Percentiles rank a stretch among this genome's conserved stretches.
Conservation (phyloP, 2,329 filamentous ascomycete genomes). For the Sordariomycetes sp. region DNA sequence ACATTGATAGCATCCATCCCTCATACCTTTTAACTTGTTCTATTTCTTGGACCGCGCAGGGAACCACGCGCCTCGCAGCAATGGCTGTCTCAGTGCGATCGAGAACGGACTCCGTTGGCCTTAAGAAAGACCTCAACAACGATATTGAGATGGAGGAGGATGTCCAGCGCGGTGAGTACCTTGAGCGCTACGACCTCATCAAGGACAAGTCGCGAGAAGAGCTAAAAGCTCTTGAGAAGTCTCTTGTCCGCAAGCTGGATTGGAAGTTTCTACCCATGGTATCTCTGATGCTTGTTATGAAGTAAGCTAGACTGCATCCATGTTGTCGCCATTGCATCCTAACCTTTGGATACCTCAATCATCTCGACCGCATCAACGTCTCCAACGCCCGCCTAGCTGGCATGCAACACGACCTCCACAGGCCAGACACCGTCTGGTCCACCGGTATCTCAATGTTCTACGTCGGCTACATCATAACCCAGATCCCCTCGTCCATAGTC, state of each 20-base stretch:
- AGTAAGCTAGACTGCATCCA: slow-evolving; percentile 8
- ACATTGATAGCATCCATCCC: not conserved
- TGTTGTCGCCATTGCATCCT: not conserved
- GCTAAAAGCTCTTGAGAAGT: slow-evolving; percentile 11
- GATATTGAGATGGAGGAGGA: not conserved
- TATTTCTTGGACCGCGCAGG: not conserved
- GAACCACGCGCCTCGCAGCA: not conserved
- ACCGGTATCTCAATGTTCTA: slow-evolving; percentile 28
- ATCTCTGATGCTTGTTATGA: slow-evolving; percentile 14
- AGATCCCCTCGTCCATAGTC: slow-evolving; percentile 30
- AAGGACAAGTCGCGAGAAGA: slow-evolving; percentile 9
- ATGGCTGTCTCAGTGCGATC: not conserved
- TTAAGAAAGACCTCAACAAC: not conserved
- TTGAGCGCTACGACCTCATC: not conserved
- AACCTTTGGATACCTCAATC: slow-evolving; percentile 16
- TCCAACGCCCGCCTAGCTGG: slow-evolving; percentile 25
- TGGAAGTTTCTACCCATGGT: slow-evolving; percentile 15
- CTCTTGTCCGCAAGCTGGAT: slow-evolving; percentile 13
- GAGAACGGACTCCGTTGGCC: not conserved
- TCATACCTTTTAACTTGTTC: not conserved
- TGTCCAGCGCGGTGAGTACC: not conserved
- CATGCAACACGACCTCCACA: slow-evolving; percentile 19
- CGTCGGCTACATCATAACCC: slow-evolving; percentile 30
- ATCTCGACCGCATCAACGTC: slow-evolving; percentile 36
- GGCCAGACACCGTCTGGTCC: slow-evolving; percentile 21